Evolutionary conservation across 352 stramenopile species (phyloP), one percentile per base, ranked within the genome.

Genomic region (Globisporangium spinosum): DNA sequence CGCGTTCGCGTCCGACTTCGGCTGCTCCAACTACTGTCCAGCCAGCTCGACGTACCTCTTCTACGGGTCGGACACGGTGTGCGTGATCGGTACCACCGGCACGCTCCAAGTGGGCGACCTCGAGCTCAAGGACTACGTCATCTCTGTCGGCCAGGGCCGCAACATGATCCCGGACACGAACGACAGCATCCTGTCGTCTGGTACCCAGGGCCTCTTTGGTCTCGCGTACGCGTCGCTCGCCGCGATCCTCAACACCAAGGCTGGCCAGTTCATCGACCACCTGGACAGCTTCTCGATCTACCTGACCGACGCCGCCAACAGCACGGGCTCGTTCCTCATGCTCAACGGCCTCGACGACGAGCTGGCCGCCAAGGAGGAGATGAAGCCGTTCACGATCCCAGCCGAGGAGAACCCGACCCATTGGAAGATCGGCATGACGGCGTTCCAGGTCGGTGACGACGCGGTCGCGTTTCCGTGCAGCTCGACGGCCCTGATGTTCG

Each of bases 221-320:
- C 72, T 94, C 25, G 82, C 78, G 3, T 94, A 91, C 64, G 58
- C 56, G 12, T 75, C 73, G 4, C 65, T 94, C 20, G 77, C 82
- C 1, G 76, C 78, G 29, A 64, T 89, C 20, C 65, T 73, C 15
- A 67, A 67, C 51, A 83, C 77, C 6, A 54, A 76, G 17, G 62
- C 58, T 0, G 81, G 81, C 0, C 79, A 83, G 58, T 79, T 89
- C 40, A 78, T 90, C 64, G 67, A 90, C 61, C 80, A 83, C 35
- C 68, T 93, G 10, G 65, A 67, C 20, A 85, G 74, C 43, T 93
- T 93, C 69, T 90, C 81, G 9, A 83, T 91, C 64, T 93, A 82
- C 58, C 64, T 93, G 32, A 81, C 74, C 2, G 55, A 76, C n/a
- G 67, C 75, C 7, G 75, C 85, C 58, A 75, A 70, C 40, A 51